These are phyloP conservation scores for Eutypella sp. DNA, from an alignment of 2,329 filamentous ascomycete species.

Conservation along the genomic window DNA sequence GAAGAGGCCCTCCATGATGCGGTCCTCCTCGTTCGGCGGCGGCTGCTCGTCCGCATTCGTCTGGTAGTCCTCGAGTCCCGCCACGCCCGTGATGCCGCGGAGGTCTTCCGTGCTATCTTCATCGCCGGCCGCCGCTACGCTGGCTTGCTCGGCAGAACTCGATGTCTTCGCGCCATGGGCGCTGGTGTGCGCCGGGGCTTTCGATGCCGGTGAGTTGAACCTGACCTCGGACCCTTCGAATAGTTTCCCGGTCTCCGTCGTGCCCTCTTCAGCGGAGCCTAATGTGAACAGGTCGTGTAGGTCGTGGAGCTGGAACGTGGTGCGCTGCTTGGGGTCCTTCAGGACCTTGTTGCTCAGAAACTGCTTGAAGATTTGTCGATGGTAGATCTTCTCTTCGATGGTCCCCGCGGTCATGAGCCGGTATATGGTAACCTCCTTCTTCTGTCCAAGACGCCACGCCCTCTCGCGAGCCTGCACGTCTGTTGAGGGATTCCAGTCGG, in stretches of 20 bases:
- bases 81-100: conserved; percentile 28
- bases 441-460: conserved; percentile 93
- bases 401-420: conserved; percentile 97
- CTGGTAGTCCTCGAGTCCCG: conserved; percentile 23
- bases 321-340: conserved; percentile 87
- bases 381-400: conserved; percentile 98
- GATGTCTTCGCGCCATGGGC: conserved; percentile 4
- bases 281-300: conserved; percentile 88
- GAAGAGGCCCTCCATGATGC: conserved; percentile 86
- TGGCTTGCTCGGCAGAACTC: conserved; percentile 5
- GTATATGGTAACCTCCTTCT: conserved; percentile 91
- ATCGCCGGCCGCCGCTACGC: conserved; percentile 4
- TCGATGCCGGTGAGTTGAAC: conserved; percentile 34
- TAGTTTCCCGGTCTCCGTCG: conserved; percentile 77
- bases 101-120: conserved; percentile 26
- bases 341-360: conserved; percentile 96
- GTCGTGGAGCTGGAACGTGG: conserved; percentile 84
- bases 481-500: conserved; percentile 97
- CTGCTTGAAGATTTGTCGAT: conserved; percentile 97
- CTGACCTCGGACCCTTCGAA: conserved; percentile 85
- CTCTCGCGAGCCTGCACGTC: conserved; percentile 92
- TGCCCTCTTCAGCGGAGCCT: conserved; percentile 59
- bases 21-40: conserved; percentile 55
- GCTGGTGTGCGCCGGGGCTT: background rate
- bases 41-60: conserved; percentile 47